Conservation (phyloP, 2,329 filamentous ascomycete species). For the Penicillium sp. region DNA sequence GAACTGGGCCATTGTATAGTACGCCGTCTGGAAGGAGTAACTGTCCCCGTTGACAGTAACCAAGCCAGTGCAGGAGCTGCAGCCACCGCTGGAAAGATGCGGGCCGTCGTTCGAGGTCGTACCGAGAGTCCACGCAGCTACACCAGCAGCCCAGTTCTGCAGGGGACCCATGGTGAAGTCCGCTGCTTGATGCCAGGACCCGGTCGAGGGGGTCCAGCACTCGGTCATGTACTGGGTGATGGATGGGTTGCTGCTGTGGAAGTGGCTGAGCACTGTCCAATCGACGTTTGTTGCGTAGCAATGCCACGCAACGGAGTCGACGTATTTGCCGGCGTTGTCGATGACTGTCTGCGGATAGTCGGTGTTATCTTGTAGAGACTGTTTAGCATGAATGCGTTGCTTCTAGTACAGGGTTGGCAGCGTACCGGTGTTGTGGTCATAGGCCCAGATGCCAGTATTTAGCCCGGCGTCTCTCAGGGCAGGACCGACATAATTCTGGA, state of each 20-base stretch:
- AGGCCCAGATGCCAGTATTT: conserved; percentile 33
- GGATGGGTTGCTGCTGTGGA: conserved; percentile 33
- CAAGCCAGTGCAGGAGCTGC: conserved; percentile 27
- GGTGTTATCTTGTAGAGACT: conserved; percentile 33
- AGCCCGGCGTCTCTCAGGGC: conserved; percentile 26
- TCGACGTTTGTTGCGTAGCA: conserved; percentile 38
- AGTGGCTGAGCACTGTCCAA: conserved; percentile 36
- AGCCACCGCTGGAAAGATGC: conserved; percentile 30
- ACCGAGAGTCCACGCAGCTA: conserved; percentile 32
- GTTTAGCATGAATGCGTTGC: too few species aligned
- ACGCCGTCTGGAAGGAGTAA: conserved; percentile 50
- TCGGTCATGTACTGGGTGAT: conserved; percentile 43
- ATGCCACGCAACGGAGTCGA: conserved; percentile 40
- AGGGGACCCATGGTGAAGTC: conserved; percentile 31
- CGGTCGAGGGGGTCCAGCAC: conserved; percentile 33
- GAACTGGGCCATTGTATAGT: conserved; percentile 56
- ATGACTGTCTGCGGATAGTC: conserved; percentile 37
- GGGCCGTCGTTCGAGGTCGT: conserved; percentile 28
- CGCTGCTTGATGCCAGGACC: conserved; percentile 26
- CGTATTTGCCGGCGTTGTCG: conserved; percentile 28
- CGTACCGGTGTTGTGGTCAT: conserved; percentile 40
- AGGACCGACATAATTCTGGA: conserved; percentile 31
- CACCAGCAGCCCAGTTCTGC: conserved; percentile 32
- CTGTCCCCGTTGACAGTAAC: conserved; percentile 34
- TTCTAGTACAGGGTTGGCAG: neutral